These are phyloP conservation scores for Anthostomella pinea DNA, from an alignment of 2,329 filamentous ascomycete species.

Conservation along the genomic window DNA sequence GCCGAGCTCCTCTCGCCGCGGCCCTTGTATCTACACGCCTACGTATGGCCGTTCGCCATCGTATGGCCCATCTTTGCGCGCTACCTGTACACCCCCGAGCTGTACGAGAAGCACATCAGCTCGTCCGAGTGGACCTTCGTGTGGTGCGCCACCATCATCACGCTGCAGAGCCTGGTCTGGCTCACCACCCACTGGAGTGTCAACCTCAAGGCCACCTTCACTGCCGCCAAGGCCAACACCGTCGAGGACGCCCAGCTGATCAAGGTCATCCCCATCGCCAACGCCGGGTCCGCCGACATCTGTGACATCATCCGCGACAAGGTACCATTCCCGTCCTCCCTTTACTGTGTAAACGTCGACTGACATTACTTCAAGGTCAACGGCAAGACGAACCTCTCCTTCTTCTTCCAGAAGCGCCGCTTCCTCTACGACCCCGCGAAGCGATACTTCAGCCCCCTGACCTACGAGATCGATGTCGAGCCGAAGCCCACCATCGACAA, in stretches of 20 bases:
- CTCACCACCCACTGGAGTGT: slow-evolving; percentile 98
- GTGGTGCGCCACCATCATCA: slow-evolving; percentile 85
- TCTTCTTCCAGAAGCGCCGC: slow-evolving; percentile 96
- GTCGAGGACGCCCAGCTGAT: slow-evolving; percentile 78
- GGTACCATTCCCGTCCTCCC: slow-evolving; percentile 35
- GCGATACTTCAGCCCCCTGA: slow-evolving; percentile 75
- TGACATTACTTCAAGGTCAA: slow-evolving; percentile 49
- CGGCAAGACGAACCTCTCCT: slow-evolving; percentile 75
- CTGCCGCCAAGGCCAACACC: slow-evolving; percentile 65
- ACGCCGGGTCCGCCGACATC: slow-evolving; percentile 86
- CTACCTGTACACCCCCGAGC: slow-evolving; percentile 77
- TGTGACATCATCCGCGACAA: slow-evolving; percentile 76
- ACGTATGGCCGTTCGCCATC: slow-evolving; percentile 89
- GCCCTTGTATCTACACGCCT: slow-evolving; percentile 75
- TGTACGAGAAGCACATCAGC: slow-evolving; percentile 87
- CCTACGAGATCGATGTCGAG: slow-evolving; percentile 79
- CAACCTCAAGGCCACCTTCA: slow-evolving; percentile 78
- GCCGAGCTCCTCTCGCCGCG: slow-evolving; percentile 87
- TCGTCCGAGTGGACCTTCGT: slow-evolving; percentile 99
- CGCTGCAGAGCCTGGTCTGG: slow-evolving; percentile 85
- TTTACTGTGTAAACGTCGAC: background rate
- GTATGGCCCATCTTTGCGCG: slow-evolving; percentile 90
- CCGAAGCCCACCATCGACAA: slow-evolving; percentile 74
- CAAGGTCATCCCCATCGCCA: slow-evolving; percentile 86
- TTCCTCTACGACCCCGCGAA: slow-evolving; percentile 77